Conservation (phyloP, 768 basidiomycete genomes). For the Pisolithus marmoratus region DNA sequence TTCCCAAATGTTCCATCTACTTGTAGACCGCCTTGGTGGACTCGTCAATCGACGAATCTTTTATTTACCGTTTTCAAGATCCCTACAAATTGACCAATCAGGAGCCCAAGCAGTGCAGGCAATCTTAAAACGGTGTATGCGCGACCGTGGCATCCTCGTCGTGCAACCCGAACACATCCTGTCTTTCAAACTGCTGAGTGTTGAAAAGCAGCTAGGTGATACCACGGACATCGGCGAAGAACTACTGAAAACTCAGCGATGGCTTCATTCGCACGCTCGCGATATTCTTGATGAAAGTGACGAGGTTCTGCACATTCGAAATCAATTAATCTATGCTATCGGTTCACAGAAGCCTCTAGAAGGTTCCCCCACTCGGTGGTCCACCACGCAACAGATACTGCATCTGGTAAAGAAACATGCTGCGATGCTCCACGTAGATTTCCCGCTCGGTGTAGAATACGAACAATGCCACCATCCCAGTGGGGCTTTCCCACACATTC, state of each 20-base stretch:
- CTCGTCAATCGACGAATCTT: conserved; percentile 29
- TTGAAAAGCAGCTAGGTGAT: conserved; percentile 19
- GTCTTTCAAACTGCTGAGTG: conserved; percentile 39
- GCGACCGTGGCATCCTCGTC: conserved; percentile 35
- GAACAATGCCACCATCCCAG: conserved; percentile 5
- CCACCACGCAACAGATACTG: conserved; percentile 33
- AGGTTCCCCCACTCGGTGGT: conserved; percentile 40
- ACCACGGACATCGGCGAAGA: conserved; percentile 8
- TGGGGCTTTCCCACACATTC: conserved; percentile 18
- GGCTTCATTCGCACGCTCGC: conserved; percentile 15
- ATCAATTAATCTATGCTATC: conserved; percentile 45
- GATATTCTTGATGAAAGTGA: conserved; percentile 21
- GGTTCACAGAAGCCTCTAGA: conserved; percentile 34
- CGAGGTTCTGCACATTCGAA: conserved; percentile 40
- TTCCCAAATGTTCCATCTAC: conserved; percentile 29
- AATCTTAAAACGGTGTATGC: conserved; percentile 25
- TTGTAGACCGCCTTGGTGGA: conserved; percentile 26
- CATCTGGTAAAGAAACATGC: conserved; percentile 17
- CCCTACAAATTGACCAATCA: conserved; percentile 15
- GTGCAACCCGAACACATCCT: conserved; percentile 48
- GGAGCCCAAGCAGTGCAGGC: conserved; percentile 6
- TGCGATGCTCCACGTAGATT: not conserved
- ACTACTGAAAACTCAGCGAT: conserved; percentile 16
- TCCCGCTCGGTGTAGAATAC: conserved; percentile 14
- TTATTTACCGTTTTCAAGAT: conserved; percentile 28